Conservation (phyloP, 805 yeast genomes). For the Candida silvatica region DNA sequence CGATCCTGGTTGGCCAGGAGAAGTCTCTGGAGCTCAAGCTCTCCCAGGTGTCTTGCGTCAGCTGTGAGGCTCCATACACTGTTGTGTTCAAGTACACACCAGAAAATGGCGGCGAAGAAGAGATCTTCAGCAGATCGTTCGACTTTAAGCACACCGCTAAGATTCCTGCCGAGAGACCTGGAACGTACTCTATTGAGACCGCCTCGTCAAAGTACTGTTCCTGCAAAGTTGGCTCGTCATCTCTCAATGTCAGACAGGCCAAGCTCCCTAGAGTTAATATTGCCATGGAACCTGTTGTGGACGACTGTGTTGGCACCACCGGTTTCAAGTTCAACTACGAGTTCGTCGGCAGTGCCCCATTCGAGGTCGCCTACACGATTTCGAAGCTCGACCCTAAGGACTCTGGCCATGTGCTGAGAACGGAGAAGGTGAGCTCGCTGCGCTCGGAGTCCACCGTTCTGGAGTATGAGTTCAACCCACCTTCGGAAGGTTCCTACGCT, state of each 20-base stretch:
- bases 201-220: conserved; percentile 58
- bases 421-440: conserved; percentile 20
- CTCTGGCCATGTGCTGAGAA: conserved; percentile 12
- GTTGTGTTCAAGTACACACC: conserved; percentile 27
- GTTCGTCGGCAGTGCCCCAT: conserved; percentile 78
- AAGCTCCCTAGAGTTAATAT: conserved; percentile 33
- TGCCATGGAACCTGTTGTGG: conserved; percentile 55
- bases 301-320: conserved; percentile 86
- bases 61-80: conserved; percentile 39
- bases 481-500: conserved; percentile 71
- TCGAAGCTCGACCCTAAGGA: conserved; percentile 40
- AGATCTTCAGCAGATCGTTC: conserved; percentile 16
- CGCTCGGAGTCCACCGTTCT: conserved; percentile 22
- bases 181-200: conserved; percentile 48
- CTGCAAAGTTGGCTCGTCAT: conserved; percentile 55
- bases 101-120: conserved; percentile 12
- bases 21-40: conserved; percentile 24
- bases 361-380: conserved; percentile 52
- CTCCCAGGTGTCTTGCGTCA: conserved; percentile 14
- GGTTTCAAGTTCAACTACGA: conserved; percentile 68
- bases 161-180: conserved; percentile 46
- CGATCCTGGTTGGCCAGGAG: conserved; percentile 22
- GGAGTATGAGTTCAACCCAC: conserved; percentile 64
- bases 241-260: conserved; percentile 36
- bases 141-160: conserved; percentile 20